These are phyloP conservation scores for Nicotiana rustica DNA, from an alignment of 305 asterid genomes.

Conservation along the genomic window DNA sequence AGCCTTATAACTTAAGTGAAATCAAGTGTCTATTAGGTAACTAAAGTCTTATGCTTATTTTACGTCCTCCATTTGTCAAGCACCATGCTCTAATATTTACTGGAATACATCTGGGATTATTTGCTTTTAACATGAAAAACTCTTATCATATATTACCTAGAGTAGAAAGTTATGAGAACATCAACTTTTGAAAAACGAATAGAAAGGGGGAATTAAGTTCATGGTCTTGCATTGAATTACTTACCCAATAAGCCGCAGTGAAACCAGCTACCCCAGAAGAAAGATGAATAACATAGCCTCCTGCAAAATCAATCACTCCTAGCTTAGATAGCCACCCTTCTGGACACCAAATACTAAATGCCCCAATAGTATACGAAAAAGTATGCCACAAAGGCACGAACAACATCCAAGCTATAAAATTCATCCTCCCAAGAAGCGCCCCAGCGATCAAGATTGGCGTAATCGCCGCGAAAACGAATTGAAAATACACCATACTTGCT, in stretches of 20 bases:
- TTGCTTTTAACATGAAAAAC: too few species aligned
- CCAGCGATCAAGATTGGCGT: slow-evolving; percentile 50
- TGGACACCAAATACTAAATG: slow-evolving; percentile 52
- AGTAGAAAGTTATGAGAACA: too few species aligned
- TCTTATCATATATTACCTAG: too few species aligned
- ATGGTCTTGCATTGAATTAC: not conserved
- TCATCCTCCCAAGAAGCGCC: slow-evolving; percentile 56
- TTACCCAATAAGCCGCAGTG: slow-evolving; percentile 56
- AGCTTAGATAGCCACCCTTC: slow-evolving; percentile 50
- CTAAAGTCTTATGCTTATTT: too few species aligned
- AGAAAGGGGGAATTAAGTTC: not conserved
- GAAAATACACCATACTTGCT: slow-evolving; percentile 51
- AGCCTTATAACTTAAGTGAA: too few species aligned
- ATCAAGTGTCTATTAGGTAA: too few species aligned
- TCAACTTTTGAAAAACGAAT: too few species aligned
- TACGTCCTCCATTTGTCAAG: too few species aligned
- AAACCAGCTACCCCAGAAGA: slow-evolving; percentile 56
- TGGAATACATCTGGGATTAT: too few species aligned
- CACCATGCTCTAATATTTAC: too few species aligned
- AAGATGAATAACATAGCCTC: slow-evolving; percentile 52
- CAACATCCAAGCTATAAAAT: slow-evolving; percentile 54
- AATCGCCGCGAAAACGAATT: slow-evolving; percentile 51
- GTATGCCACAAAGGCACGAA: slow-evolving; percentile 58
- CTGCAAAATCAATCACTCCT: slow-evolving; percentile 56
- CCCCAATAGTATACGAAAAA: slow-evolving; percentile 50